Evolutionary conservation across 306 rosid genomes (phyloP).

Genomic region (Argentina anserina): DNA sequence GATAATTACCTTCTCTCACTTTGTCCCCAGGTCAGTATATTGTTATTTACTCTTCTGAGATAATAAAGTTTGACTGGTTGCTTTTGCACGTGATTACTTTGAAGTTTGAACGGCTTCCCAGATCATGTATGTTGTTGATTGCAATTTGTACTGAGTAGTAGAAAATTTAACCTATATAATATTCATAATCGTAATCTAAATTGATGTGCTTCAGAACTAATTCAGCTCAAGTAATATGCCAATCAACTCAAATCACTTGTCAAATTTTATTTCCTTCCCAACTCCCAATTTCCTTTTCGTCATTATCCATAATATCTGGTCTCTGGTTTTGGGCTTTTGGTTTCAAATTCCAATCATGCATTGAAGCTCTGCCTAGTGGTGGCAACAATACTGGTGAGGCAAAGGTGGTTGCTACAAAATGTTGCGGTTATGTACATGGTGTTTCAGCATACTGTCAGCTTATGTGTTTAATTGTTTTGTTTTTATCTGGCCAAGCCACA

Average conservation of each 20-base stretch:
- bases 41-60: neutral
- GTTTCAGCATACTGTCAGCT: neutral
- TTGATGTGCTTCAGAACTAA: neutral
- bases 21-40: slow-evolving; percentile 75
- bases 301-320: neutral
- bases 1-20: slow-evolving; percentile 74
- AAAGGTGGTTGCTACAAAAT: neutral
- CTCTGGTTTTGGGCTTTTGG: neutral
- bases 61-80: neutral
- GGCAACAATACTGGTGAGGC: neutral
- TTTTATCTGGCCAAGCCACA: neutral
- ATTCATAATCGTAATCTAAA: neutral
- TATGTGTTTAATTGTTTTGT: neutral
- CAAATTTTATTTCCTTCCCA: neutral
- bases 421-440: neutral
- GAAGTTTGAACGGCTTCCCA: neutral
- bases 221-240: neutral
- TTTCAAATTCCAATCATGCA: neutral
- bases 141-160: neutral
- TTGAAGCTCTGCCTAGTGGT: neutral
- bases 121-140: neutral
- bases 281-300: neutral
- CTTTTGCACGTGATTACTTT: slow-evolving; percentile 1
- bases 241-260: neutral
- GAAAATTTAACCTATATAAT: neutral